These are phyloP conservation scores for Colletotrichum incanum DNA, from an alignment of 2,329 filamentous ascomycete genomes.

Conservation along the genomic window DNA sequence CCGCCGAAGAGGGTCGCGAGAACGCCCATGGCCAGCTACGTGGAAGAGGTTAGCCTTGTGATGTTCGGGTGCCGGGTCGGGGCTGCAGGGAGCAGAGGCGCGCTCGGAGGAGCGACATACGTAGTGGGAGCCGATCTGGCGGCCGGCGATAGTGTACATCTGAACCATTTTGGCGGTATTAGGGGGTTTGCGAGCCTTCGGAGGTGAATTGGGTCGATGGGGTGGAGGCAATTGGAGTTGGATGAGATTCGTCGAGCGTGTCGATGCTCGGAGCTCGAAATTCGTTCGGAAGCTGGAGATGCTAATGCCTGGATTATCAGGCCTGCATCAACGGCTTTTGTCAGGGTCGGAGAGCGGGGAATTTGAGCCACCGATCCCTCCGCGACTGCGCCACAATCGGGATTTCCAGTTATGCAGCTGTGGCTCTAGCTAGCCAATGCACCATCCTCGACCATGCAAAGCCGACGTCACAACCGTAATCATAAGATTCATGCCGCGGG, in stretches of 20 bases:
- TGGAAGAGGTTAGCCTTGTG: conserved; percentile 45
- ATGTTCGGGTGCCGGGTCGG: conserved; percentile 25
- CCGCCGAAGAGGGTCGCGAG: conserved; percentile 64
- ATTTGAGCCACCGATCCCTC: conserved; percentile 18
- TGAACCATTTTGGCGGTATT: conserved; percentile 61
- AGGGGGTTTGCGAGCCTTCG: conserved; percentile 46
- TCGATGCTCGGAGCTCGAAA: conserved; percentile 45
- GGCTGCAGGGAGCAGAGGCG: conserved; percentile 21
- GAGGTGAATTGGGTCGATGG: conserved; percentile 49
- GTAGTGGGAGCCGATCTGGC: conserved; percentile 74
- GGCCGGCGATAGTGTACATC: conserved; percentile 71
- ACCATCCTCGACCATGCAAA: conserved; percentile 22
- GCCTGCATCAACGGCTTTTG: neutral
- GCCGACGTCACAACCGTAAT: conserved; percentile 38
- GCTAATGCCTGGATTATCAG: conserved; percentile 32
- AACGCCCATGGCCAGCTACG: conserved; percentile 71
- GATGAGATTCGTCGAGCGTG: conserved; percentile 31
- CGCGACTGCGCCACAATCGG: conserved; percentile 2
- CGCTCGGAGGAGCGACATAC: conserved; percentile 58
- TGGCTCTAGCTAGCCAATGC: conserved; percentile 35
- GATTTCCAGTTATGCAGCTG: neutral
- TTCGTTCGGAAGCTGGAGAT: conserved; percentile 43
- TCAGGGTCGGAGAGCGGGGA: conserved; percentile 23
- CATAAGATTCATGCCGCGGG: conserved; percentile 37
- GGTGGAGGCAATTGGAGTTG: conserved; percentile 50